Conservation (phyloP, 1,284 basidiomycete species). For the Polyporus tsugae region DNA sequence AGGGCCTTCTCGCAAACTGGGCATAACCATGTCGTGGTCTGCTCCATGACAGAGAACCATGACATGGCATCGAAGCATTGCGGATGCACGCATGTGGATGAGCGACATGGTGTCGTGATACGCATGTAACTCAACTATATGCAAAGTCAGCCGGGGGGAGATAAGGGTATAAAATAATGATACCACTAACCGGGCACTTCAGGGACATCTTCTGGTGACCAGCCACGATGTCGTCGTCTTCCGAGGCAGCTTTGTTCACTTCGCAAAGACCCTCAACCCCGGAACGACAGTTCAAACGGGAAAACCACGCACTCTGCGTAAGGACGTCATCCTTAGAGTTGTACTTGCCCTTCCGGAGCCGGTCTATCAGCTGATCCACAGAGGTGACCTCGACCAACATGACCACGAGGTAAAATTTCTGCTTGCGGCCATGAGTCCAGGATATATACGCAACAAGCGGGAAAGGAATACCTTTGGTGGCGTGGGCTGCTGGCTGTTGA, state of each 20-base stretch:
- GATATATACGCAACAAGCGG: background rate
- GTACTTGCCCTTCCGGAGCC: conserved; percentile 72
- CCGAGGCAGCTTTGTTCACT: conserved; percentile 69
- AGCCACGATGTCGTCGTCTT: conserved; percentile 90
- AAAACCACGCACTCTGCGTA: conserved; percentile 62
- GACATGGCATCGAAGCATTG: conserved; percentile 97
- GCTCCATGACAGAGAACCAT: conserved; percentile 96
- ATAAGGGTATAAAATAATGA: background rate
- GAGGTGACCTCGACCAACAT: conserved; percentile 82
- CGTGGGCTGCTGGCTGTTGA: conserved; percentile 84
- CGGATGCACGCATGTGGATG: conserved; percentile 85
- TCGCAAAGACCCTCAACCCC: background rate
- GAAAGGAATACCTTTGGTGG: conserved; percentile 65
- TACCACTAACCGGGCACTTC: conserved; percentile 84
- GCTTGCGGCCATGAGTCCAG: conserved; percentile 15
- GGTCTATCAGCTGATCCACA: conserved; percentile 72
- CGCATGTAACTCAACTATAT: conserved; percentile 88
- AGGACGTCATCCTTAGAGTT: conserved; percentile 74
- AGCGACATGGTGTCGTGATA: conserved; percentile 87
- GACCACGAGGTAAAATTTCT: conserved; percentile 89
- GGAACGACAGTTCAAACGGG: background rate
- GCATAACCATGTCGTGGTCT: conserved; percentile 96
- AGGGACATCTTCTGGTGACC: conserved; percentile 89
- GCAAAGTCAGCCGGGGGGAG: conserved; percentile 16
- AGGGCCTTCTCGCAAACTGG: conserved; percentile 92